phyloP scores from a whole-genome alignment of 2,329 filamentous ascomycete species.

The Exophiala aquamarina region DNA sequence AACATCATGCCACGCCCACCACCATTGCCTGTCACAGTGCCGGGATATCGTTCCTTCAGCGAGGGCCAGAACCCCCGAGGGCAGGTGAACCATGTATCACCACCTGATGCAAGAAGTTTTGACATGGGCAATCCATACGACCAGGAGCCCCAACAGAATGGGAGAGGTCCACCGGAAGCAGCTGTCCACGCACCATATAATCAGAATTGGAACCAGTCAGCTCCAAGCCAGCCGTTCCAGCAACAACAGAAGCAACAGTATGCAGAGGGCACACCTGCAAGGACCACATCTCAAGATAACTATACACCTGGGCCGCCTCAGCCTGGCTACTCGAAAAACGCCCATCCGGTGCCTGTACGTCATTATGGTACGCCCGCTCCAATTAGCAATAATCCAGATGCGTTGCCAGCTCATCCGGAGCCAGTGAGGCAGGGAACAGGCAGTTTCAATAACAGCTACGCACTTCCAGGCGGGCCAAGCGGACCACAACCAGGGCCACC shows the following conservation, averaged over 20 bases:
- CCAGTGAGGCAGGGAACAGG: conserved; percentile 52
- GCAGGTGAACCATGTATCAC: conserved; percentile 18
- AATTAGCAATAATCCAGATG: conserved; percentile 49
- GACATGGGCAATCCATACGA: conserved; percentile 18
- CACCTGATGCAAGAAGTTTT: conserved; percentile 10
- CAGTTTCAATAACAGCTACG: conserved; percentile 41
- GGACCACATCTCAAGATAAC: conserved; percentile 15
- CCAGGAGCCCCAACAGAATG: conserved; percentile 6
- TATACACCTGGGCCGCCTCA: conserved; percentile 27
- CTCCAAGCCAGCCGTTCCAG: conserved; percentile 16
- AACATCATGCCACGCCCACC: conserved; percentile 10
- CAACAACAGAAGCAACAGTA: conserved; percentile 10
- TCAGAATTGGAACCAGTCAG: conserved; percentile 25
- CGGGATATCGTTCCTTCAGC: conserved; percentile 17
- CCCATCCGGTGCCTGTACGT: conserved; percentile 25
- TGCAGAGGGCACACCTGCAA: conserved; percentile 18
- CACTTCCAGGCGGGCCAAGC: conserved; percentile 48
- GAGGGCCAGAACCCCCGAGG: conserved; percentile 19
- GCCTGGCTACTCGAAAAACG: conserved; percentile 18
- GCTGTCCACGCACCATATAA: conserved; percentile 17
- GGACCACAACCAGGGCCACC: conserved; percentile 19
- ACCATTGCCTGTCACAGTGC: conserved; percentile 16
- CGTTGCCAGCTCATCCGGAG: conserved; percentile 55
- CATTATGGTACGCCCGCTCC: conserved; percentile 10
- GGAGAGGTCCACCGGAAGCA: conserved; percentile 12